phyloP scores from a whole-genome alignment of 768 basidiomycete genomes.

The Auricularia cornea region DNA sequence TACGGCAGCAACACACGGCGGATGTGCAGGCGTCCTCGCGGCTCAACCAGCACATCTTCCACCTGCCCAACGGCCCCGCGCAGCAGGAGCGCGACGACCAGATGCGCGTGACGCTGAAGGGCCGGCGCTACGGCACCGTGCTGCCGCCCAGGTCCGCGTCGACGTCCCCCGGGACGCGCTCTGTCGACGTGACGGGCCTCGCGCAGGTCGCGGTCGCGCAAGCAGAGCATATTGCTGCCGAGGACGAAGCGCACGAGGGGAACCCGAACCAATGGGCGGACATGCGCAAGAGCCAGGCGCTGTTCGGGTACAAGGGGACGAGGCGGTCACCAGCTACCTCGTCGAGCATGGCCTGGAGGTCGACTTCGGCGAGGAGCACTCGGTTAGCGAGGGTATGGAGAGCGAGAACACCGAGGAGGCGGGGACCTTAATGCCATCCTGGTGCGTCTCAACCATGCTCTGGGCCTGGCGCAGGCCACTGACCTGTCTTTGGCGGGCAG shows the following conservation, averaged over 20 bases:
- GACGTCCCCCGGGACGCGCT: slow-evolving; percentile 20
- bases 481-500: too few species aligned
- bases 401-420: neutral
- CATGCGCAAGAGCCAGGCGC: slow-evolving; percentile 34
- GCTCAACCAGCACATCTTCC: slow-evolving; percentile 46
- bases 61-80: slow-evolving; percentile 44
- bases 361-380: neutral
- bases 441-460: too few species aligned
- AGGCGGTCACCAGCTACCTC: slow-evolving; percentile 10
- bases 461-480: too few species aligned
- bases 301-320: slow-evolving; percentile 30
- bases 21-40: slow-evolving; percentile 41
- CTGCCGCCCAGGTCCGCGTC: neutral
- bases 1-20: slow-evolving; percentile 43
- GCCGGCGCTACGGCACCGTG: neutral
- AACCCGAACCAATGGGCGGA: slow-evolving; percentile 56
- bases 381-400: neutral
- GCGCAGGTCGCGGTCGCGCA: slow-evolving; percentile 8
- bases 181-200: neutral
- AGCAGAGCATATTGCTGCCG: slow-evolving; percentile 9
- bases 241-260: slow-evolving; percentile 17
- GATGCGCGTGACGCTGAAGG: slow-evolving; percentile 43
- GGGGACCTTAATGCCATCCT: too few species aligned
- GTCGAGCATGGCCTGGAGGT: slow-evolving; percentile 2
- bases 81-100: slow-evolving; percentile 42